Base-by-base conservation (phyloP, 2,329 filamentous ascomycete genomes). In the Colletotrichum siamense region DNA sequence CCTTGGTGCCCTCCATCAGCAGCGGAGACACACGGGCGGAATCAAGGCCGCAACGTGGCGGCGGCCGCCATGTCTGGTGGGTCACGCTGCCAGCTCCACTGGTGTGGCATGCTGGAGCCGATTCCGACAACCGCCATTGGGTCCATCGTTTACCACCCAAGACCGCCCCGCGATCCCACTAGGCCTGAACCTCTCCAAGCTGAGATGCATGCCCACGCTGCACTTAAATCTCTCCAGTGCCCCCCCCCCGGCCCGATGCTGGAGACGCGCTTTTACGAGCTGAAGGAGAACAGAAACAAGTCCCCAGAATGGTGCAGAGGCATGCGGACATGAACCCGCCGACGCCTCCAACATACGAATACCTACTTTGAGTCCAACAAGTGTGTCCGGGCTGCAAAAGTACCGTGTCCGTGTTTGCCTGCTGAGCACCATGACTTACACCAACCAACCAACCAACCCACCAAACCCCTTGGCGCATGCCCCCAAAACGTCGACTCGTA, bases 31-130 rank as follows among this genome's bases (percentile, higher is more conserved):
- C 39, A 13, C n/a, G 49, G 34, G 34, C 22, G 28, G 63, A 26
- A 18, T 68, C 65, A 68, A 57, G 65, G 44, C 65, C 67, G 67
- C 52, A 69, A 61, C 67, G 67, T 69, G 67, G 67, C 67, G 67
- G 67, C 67, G 52, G 67, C 67, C 67, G 67, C 52, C 66, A 39
- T 67, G 24, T 18, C 10, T n/a, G 24, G 64, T 52, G 39, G 63
- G 66, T 22, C 59, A 22, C 13, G 30, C 28, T n/a, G 36, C 16
- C 59, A 32, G 8, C 18, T 18, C 28, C 59, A 62, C 18, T n/a
- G 39, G 9, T n/a, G 18, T n/a, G 28, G 16, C 59, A 62, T 32
- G 26, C 59, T 62, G 30, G 59, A 62, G 59, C 59, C 59, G 30
- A 34, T 62, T 62, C 59, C 28, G 30, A 22, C 28, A 18, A 44